phyloP scores from a whole-genome alignment of 768 basidiomycete genomes.

The Auricularia heimuer region DNA sequence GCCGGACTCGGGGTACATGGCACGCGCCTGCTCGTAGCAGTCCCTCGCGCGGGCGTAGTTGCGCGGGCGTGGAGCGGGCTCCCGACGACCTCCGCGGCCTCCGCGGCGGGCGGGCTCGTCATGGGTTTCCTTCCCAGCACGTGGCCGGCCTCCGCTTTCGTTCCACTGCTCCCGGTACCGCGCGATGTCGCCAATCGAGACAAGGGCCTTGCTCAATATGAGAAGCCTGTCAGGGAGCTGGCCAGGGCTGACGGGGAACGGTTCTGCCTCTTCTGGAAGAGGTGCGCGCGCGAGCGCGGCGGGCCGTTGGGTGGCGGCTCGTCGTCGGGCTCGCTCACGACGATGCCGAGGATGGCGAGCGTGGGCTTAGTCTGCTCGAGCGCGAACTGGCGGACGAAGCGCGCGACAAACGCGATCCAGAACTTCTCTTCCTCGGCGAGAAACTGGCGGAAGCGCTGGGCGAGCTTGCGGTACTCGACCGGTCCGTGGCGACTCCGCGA shows the following conservation, averaged over 20 bases:
- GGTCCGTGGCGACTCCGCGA: conserved; percentile 40
- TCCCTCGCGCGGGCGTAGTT: conserved; percentile 67
- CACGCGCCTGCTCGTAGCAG: conserved; percentile 78
- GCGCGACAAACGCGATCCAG: conserved; percentile 71
- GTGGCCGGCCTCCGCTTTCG: conserved; percentile 54
- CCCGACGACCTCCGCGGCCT: conserved; percentile 30
- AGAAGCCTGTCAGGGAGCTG: conserved; percentile 59
- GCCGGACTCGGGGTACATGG: conserved; percentile 79
- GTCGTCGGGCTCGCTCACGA: conserved; percentile 25
- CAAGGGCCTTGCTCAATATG: conserved; percentile 75
- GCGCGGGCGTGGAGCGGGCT: conserved; percentile 40
- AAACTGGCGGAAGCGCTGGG: conserved; percentile 84
- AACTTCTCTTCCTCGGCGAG: conserved; percentile 86
- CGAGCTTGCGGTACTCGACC: conserved; percentile 77
- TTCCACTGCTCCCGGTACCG: conserved; percentile 88
- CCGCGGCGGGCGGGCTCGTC: conserved; percentile 47
- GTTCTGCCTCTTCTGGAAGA: conserved; percentile 30
- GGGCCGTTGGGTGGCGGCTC: conserved; percentile 12
- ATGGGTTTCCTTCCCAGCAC: conserved; percentile 41
- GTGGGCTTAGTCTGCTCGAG: conserved; percentile 54
- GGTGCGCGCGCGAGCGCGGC: conserved; percentile 29
- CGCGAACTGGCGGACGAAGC: conserved; percentile 61
- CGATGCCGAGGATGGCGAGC: conserved; percentile 49
- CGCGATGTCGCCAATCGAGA: conserved; percentile 90
- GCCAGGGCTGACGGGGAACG: conserved; percentile 29